A percentile compares a stretch with the other conserved stretches of the same genome.
Conservation (phyloP, 148 eudicot genomes). For the Fallopia convolvulus region DNA sequence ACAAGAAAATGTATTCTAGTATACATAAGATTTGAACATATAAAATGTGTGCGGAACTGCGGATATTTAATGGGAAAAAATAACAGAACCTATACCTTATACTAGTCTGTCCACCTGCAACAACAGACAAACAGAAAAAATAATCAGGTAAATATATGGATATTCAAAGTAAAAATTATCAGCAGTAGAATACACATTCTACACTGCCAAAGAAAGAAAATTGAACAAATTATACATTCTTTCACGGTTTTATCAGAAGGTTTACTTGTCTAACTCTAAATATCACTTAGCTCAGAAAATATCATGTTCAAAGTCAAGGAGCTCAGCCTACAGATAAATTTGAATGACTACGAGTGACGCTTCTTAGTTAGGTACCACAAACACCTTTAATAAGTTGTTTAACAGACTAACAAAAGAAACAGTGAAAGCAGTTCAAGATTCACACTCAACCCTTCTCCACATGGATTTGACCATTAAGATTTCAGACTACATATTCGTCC, state of each 20-base stretch:
- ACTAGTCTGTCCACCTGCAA: conserved; percentile 98
- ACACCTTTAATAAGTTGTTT: background rate
- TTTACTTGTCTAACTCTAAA: background rate
- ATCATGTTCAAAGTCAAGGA: background rate
- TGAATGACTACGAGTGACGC: background rate
- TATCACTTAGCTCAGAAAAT: background rate
- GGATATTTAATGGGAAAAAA: background rate
- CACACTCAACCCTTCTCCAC: background rate
- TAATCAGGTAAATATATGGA: background rate
- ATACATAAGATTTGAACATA: background rate
- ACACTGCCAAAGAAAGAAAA: too few species aligned
- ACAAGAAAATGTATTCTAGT: background rate
- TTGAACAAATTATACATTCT: background rate
- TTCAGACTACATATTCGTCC: background rate
- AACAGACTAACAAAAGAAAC: background rate
- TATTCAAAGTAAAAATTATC: background rate
- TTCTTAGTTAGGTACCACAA: background rate
- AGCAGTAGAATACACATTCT: background rate
- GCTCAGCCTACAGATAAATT: background rate
- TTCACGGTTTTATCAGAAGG: background rate
- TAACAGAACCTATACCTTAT: conserved; percentile 52
- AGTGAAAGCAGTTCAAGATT: background rate
- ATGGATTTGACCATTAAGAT: background rate
- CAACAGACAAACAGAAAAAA: conserved; percentile 20
- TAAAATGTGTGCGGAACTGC: background rate